phyloP scores from a whole-genome alignment of 768 basidiomycete genomes.

The Trametes villosa region DNA sequence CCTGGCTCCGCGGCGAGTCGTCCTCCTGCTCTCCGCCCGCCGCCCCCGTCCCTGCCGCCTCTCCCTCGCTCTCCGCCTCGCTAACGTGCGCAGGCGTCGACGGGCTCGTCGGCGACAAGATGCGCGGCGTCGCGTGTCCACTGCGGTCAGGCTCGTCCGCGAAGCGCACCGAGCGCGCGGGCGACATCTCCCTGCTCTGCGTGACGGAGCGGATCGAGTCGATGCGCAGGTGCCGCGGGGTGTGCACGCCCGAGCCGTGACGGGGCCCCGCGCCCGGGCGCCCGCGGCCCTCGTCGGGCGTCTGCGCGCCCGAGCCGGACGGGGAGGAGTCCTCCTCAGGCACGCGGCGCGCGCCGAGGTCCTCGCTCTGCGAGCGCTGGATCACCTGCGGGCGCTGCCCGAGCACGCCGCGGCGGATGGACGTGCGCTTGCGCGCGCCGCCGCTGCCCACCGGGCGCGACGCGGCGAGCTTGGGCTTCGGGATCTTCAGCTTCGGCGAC shows the following conservation, averaged over 20 bases:
- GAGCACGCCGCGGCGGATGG: conserved; percentile 23
- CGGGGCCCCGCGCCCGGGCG: conserved; percentile 6
- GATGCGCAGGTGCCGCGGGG: conserved; percentile 34
- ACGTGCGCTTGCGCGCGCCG: conserved; percentile 14
- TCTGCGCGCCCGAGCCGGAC: conserved; percentile 14
- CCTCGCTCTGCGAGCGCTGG: conserved; percentile 19
- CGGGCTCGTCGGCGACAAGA: conserved; percentile 27
- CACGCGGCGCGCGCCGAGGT: conserved; percentile 1
- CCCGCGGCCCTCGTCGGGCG: conserved; percentile 29
- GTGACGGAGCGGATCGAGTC: conserved; percentile 34
- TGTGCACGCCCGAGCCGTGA: conserved; percentile 17
- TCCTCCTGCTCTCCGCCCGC: conserved; percentile 27
- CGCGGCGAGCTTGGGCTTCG: conserved; percentile 20
- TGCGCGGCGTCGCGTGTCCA: conserved; percentile 21
- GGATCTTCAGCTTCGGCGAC: conserved; percentile 27
- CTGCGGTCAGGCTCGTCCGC: conserved; percentile 40
- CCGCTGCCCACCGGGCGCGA: conserved; percentile 16
- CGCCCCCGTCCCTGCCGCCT: conserved; percentile 20
- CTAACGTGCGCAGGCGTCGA: conserved; percentile 22
- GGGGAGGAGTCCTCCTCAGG: conserved; percentile 9
- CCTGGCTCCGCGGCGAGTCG: conserved; percentile 27
- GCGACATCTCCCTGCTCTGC: conserved; percentile 45
- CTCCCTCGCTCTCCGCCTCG: conserved; percentile 28
- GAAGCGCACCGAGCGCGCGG: conserved; percentile 52
- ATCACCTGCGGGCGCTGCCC: conserved; percentile 18